These are phyloP conservation scores for Rhipidocladum racemiflorum DNA, from an alignment of 176 grass and related monocot species.

Conservation along the genomic window DNA sequence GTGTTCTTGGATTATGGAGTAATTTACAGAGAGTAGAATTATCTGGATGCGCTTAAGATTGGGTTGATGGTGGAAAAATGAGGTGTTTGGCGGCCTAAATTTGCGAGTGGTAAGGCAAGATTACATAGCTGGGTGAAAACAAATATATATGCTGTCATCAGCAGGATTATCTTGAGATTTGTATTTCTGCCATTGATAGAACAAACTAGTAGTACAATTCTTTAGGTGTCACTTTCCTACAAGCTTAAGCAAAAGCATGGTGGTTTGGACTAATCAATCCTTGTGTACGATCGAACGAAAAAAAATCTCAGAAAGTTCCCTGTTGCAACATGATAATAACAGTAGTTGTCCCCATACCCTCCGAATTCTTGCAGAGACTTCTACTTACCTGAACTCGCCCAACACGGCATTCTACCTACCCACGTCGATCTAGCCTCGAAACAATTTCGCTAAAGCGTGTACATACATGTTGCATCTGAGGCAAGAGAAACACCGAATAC, in stretches of 20 bases:
- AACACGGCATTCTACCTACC: background rate
- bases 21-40: background rate
- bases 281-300: no score
- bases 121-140: background rate
- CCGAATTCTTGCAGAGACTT: conserved; percentile 16
- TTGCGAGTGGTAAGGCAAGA: background rate
- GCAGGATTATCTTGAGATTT: background rate
- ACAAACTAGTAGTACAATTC: background rate
- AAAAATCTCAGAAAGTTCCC: no score
- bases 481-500: background rate
- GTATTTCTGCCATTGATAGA: background rate
- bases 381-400: background rate
- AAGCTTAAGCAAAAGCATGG: conserved; percentile 36
- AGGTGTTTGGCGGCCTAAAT: background rate
- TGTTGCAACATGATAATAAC: no score
- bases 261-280: conserved; percentile 33
- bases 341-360: background rate
- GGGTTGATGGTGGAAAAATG: background rate
- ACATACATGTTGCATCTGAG: background rate
- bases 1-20: background rate
- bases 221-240: conserved; percentile 18
- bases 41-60: background rate
- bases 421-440: background rate
- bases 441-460: background rate
- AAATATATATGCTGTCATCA: background rate